A percentile compares a stretch with the other conserved stretches of the same genome.
Conservation (phyloP, 2,329 filamentous ascomycete species). For the Cladophialophora yegresii region DNA sequence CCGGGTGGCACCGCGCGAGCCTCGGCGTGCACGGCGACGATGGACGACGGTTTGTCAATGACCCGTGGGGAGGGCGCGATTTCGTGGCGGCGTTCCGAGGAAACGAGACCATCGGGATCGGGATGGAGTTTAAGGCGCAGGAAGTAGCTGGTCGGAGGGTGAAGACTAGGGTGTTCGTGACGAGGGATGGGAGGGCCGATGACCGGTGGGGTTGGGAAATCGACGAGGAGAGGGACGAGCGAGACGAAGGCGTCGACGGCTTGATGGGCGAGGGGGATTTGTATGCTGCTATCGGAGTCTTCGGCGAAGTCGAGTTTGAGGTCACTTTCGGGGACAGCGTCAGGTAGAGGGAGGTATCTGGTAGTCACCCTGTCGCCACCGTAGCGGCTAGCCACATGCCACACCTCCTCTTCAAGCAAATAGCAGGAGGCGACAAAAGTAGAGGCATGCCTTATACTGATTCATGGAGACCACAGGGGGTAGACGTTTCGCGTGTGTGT, state of each 20-base stretch:
- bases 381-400: neutral
- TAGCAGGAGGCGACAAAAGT: neutral
- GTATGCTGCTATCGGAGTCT: constrained; percentile 62
- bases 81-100: constrained; percentile 57
- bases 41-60: constrained; percentile 64
- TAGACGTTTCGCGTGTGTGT: neutral
- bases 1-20: constrained; percentile 64
- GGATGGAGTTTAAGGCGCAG: constrained; percentile 55
- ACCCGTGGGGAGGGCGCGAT: constrained; percentile 60
- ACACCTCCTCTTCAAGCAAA: neutral
- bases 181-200: constrained; percentile 55
- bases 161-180: constrained; percentile 56
- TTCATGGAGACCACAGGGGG: neutral
- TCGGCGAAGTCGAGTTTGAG: constrained; percentile 64
- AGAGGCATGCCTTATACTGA: neutral
- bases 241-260: constrained; percentile 60
- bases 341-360: neutral
- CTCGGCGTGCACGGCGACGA: constrained; percentile 65
- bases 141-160: constrained; percentile 32
- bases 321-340: constrained; percentile 51
- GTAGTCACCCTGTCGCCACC: neutral
- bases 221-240: constrained; percentile 60
- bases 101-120: constrained; percentile 61
- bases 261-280: constrained; percentile 68
- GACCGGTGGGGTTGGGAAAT: constrained; percentile 57